A percentile compares a stretch with the other conserved stretches of the same genome.
phyloP scores from a whole-genome alignment of 129 eudicot genomes.

The Centella asiatica region DNA sequence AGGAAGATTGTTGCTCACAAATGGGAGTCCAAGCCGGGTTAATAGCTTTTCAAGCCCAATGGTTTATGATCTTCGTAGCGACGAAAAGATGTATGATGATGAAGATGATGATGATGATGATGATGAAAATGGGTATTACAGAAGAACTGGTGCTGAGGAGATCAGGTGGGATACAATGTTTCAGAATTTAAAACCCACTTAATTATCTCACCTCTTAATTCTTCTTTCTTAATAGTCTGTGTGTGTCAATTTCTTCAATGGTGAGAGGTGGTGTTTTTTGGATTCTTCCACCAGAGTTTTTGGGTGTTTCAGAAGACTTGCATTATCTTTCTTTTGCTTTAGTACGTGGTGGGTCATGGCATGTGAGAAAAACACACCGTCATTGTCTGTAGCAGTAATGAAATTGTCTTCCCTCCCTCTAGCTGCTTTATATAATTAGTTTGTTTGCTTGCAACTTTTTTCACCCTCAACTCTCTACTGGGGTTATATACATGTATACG shows the following conservation, averaged over 20 bases:
- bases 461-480: too few species aligned
- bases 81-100: conserved; percentile 29
- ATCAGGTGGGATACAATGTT: conserved; percentile 92
- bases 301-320: conserved; percentile 11
- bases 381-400: conserved; percentile 15
- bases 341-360: conserved; percentile 14
- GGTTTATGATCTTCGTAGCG: conserved; percentile 30
- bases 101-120: conserved; percentile 34
- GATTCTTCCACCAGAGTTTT: conserved; percentile 40
- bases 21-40: conserved; percentile 43
- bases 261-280: conserved; percentile 47
- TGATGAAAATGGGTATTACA: conserved; percentile 24
- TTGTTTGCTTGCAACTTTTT: neutral
- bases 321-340: conserved; percentile 5
- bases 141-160: conserved; percentile 56
- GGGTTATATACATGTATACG: too few species aligned
- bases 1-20: conserved; percentile 61
- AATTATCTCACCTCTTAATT: conserved; percentile 3
- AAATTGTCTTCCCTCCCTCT: conserved; percentile 16
- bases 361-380: conserved; percentile 12
- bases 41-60: conserved; percentile 50
- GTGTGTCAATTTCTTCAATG: conserved; percentile 31
- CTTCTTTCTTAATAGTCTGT: neutral
- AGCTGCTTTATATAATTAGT: too few species aligned
- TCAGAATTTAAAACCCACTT: conserved; percentile 85